These are phyloP conservation scores for Chrysochromulina tobinii DNA, from an alignment of 78 protist genomes.

Conservation along the genomic window DNA sequence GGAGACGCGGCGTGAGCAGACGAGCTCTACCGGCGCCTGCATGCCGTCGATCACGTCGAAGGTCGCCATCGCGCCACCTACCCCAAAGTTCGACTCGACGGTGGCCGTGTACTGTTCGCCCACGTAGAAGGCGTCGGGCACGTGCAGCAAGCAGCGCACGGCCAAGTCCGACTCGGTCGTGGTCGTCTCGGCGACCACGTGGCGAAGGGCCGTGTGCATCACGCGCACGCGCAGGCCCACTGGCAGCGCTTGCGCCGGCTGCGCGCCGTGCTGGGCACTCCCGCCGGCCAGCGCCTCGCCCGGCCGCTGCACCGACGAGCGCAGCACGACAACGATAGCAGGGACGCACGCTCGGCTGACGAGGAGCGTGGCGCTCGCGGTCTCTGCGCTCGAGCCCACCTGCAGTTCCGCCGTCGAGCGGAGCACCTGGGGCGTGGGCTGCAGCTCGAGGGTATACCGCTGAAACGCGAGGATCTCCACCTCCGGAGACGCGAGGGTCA, in stretches of 20 bases:
- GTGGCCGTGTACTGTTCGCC: neutral
- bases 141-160: neutral
- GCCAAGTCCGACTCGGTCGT: neutral
- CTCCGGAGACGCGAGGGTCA: neutral
- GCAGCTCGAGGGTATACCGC: neutral
- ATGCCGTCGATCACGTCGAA: neutral
- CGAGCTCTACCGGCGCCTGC: neutral
- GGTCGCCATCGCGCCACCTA: neutral
- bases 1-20: too few species aligned
- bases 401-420: neutral
- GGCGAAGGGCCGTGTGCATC: neutral
- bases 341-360: neutral
- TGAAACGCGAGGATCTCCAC: neutral
- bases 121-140: neutral
- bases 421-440: neutral
- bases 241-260: neutral
- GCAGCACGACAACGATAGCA: neutral
- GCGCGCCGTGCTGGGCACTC: too few species aligned
- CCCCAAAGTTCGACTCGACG: neutral
- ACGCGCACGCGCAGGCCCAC: neutral
- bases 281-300: too few species aligned
- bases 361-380: neutral
- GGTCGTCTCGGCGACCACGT: neutral
- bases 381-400: neutral
- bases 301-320: neutral